These are phyloP conservation scores for Chlorella sp. DNA, from an alignment of 139 green algal genomes.

Conservation along the genomic window DNA sequence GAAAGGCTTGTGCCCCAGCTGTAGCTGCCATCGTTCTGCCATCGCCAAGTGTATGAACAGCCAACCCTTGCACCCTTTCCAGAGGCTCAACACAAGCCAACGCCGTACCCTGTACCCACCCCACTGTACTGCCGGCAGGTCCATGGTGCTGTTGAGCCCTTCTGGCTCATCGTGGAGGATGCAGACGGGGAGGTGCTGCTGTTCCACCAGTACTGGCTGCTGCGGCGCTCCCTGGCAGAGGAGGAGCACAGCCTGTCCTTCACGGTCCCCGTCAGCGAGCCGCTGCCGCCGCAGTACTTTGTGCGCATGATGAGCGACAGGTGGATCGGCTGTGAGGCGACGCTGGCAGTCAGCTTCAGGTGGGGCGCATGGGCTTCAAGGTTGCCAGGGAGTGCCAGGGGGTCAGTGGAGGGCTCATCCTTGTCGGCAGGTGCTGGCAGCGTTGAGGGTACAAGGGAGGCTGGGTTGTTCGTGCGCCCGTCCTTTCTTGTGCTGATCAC, in stretches of 20 bases:
- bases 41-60: too few relatives aligned
- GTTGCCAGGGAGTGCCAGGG: too few relatives aligned
- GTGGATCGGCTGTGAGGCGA: constrained; percentile 87
- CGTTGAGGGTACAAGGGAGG: too few relatives aligned
- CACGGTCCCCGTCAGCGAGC: constrained; percentile 89
- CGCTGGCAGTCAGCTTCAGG: constrained; percentile 87
- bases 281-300: constrained; percentile 97
- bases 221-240: constrained; percentile 73
- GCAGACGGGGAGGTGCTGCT: constrained; percentile 81
- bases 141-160: constrained; percentile 89
- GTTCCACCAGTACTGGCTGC: constrained; percentile 93
- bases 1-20: too few relatives aligned
- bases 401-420: too few relatives aligned
- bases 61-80: too few relatives aligned
- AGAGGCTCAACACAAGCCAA: too few relatives aligned
- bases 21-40: too few relatives aligned
- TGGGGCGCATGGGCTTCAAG: too few relatives aligned
- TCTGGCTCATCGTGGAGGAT: constrained; percentile 97
- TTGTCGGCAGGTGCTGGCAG: neutral
- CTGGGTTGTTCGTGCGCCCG: too few relatives aligned
- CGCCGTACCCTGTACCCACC: too few relatives aligned
- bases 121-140: too few relatives aligned
- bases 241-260: constrained; percentile 89
- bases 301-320: constrained; percentile 57
- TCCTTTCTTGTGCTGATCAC: neutral